Conservation (phyloP, 1,139 yeast genomes). For the Tardiomyces digboiensis region DNA sequence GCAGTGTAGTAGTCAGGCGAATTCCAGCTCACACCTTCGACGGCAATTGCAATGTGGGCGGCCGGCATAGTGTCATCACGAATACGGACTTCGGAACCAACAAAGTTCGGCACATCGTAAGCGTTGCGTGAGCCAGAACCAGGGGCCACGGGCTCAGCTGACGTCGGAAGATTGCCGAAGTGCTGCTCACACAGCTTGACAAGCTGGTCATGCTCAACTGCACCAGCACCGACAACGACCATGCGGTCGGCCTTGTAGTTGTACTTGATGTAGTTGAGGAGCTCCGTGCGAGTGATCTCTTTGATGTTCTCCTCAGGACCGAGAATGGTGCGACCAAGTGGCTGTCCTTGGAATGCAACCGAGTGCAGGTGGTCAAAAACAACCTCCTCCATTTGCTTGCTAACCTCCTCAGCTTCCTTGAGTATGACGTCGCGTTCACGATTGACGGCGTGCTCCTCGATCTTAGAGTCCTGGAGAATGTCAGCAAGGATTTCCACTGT, state of each 20-base stretch:
- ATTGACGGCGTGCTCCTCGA: slow-evolving; percentile 80
- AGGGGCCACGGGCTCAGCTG: slow-evolving; percentile 54
- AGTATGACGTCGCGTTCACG: slow-evolving; percentile 94
- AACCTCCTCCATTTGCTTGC: slow-evolving; percentile 96
- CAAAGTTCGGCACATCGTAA: slow-evolving; percentile 62
- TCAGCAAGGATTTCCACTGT: slow-evolving; percentile 87
- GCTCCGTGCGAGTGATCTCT: slow-evolving; percentile 67
- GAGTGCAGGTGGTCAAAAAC: slow-evolving; percentile 96
- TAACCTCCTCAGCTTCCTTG: slow-evolving; percentile 96
- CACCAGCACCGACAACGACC: slow-evolving; percentile 96
- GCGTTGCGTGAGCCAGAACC: slow-evolving; percentile 59
- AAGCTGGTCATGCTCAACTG: slow-evolving; percentile 78
- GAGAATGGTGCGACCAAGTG: slow-evolving; percentile 92
- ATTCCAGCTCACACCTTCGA: slow-evolving; percentile 98
- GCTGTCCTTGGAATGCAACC: slow-evolving; percentile 83
- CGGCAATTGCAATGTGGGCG: slow-evolving; percentile 87
- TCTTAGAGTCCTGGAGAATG: slow-evolving; percentile 74
- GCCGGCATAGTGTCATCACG: slow-evolving; percentile 79
- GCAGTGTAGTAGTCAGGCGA: slow-evolving; percentile 95
- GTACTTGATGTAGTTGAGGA: slow-evolving; percentile 67
- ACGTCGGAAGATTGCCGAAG: slow-evolving; percentile 67
- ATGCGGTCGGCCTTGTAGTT: slow-evolving; percentile 95
- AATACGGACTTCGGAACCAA: slow-evolving; percentile 79
- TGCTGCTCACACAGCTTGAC: slow-evolving; percentile 66
- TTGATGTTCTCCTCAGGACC: slow-evolving; percentile 90